Percentiles rank a stretch among this genome's conserved stretches.
Conservation (phyloP, 2,329 filamentous ascomycete species). For the Cladosporium sp. region DNA sequence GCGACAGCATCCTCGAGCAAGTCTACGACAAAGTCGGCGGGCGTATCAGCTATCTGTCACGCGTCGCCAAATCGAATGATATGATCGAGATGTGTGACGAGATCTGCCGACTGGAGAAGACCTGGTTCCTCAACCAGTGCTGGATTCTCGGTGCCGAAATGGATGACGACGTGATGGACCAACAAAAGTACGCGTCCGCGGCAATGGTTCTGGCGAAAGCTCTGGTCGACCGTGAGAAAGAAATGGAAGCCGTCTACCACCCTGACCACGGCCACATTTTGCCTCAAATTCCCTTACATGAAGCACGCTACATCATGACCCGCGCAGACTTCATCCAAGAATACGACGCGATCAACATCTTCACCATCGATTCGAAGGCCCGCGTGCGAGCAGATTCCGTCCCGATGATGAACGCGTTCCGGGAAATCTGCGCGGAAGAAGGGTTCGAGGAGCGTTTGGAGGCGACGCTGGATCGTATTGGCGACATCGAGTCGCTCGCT, state of each 20-base stretch:
- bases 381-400: constrained; percentile 90
- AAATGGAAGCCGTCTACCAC: constrained; percentile 61
- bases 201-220: constrained; percentile 91
- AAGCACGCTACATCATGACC: constrained; percentile 90
- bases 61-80: constrained; percentile 79
- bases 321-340: constrained; percentile 88
- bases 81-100: constrained; percentile 75
- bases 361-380: constrained; percentile 83
- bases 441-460: constrained; percentile 82
- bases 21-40: constrained; percentile 87
- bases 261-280: constrained; percentile 66
- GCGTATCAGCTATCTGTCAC: constrained; percentile 79
- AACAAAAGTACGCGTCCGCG: constrained; percentile 91
- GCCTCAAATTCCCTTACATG: constrained; percentile 74
- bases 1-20: constrained; percentile 58
- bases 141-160: constrained; percentile 71
- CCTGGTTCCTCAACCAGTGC: constrained; percentile 76
- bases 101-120: constrained; percentile 68
- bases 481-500: constrained; percentile 88
- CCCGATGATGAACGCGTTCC: constrained; percentile 91
- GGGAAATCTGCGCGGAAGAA: constrained; percentile 69
- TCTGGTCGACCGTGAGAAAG: constrained; percentile 76
- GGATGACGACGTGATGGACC: constrained; percentile 98
- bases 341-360: constrained; percentile 91
- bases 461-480: constrained; percentile 76